Evolutionary conservation across 768 basidiomycete species (phyloP).

Genomic region (Crucibulum laeve): DNA sequence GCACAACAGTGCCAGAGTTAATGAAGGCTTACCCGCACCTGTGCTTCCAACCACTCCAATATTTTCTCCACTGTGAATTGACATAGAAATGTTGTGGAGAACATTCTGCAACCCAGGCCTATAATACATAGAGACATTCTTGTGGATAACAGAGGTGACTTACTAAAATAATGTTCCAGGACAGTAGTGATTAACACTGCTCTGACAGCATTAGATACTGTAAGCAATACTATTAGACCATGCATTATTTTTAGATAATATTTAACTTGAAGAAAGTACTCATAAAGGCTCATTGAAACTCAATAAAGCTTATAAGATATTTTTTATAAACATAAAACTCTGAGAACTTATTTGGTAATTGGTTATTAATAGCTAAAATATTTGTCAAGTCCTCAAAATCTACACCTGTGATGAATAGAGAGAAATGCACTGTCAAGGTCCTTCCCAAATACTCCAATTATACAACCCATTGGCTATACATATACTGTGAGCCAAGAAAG

Average conservation of each 20-base stretch:
- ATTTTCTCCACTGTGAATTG: conserved; percentile 66
- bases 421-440: conserved; percentile 52
- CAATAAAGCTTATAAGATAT: neutral
- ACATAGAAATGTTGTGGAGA: conserved; percentile 57
- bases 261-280: conserved; percentile 15
- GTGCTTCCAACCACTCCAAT: conserved; percentile 70
- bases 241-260: neutral
- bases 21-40: conserved; percentile 58
- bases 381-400: conserved; percentile 2
- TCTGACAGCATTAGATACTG: conserved; percentile 45
- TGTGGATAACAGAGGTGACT: conserved; percentile 17
- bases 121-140: conserved; percentile 58
- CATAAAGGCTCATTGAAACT: conserved; percentile 58
- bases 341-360: conserved; percentile 42
- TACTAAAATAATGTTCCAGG: conserved; percentile 59
- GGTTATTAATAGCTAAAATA: conserved; percentile 55
- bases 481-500: neutral
- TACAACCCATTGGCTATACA: conserved; percentile 51
- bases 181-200: conserved; percentile 52
- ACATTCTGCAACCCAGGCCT: conserved; percentile 70
- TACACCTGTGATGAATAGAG: neutral
- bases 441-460: conserved; percentile 60
- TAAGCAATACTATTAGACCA: conserved; percentile 37
- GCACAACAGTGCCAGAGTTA: conserved; percentile 63
- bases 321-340: neutral